Evolutionary conservation across 2,329 filamentous ascomycete genomes (phyloP), one percentile per base, ranked within the genome.

Genomic region (Cladosporium sp.): DNA sequence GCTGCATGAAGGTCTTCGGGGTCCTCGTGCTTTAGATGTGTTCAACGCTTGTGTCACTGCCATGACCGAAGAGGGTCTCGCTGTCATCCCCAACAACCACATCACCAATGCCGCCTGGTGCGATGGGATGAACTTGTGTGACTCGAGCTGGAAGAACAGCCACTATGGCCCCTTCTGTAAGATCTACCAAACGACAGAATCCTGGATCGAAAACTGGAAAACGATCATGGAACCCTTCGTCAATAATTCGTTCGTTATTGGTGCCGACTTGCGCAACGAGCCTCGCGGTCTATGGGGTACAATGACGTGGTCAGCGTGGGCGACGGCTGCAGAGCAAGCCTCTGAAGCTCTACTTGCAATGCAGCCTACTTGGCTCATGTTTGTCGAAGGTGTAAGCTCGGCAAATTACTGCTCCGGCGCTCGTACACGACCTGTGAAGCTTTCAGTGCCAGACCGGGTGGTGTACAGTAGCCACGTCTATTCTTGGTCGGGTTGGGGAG

Each of bases 381-480:
- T 91, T 52, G 85, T 91, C 52, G 88, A 88, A 76, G 89, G 88
- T 35, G 88, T 87, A 35, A 86, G 88, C 68, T 90, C 87, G 2
- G 84, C 85, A 64, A 90, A 90, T 76, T 87, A 90, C 76, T 79
- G 90, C 35, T 81, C 81, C 1, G 86, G 85, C 5, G 88, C 83
- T 3, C 77, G 78, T 3, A 72, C 75, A 18, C 82, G 87, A 16
- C 88, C 88, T 1, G 79, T 91, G n/a, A 75, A 77, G 56, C 82
- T 90, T 55, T 82, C 85, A 65, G 74, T 86, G 7, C 77, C 81
- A 7, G 75, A 85, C 70, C 80, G 82, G 28, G 80, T 90, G 29
- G 88, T 91, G 35, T 91, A 90, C 78, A 88, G 87, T 66, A 84
- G 86, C 2, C 88, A 91, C 74, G 87, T 90, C 26, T 90, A 91